A percentile compares a stretch with the other conserved stretches of the same genome.
Evolutionary conservation across 1,284 basidiomycete genomes (phyloP).

Genomic region (Trichosporon inkin): DNA sequence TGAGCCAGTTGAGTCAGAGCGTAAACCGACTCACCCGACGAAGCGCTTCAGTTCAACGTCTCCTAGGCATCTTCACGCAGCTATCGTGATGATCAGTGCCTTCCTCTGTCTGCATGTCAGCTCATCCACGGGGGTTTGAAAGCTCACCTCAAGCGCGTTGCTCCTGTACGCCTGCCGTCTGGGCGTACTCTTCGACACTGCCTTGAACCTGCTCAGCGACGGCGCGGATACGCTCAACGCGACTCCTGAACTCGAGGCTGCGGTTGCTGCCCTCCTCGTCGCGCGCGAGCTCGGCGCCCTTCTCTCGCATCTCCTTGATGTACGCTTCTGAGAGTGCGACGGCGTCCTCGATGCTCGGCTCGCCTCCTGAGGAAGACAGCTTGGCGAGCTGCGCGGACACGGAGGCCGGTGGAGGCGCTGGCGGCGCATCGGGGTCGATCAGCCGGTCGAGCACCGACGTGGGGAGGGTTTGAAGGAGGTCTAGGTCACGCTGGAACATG

Average conservation of each 20-base stretch:
- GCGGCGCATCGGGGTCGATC: slow-evolving; percentile 15
- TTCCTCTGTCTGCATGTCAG: too few species aligned
- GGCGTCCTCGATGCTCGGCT: neutral
- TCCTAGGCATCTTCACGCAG: too few species aligned
- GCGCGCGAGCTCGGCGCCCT: slow-evolving; percentile 6
- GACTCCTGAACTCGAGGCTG: neutral
- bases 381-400: slow-evolving; percentile 6
- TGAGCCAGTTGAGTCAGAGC: too few species aligned
- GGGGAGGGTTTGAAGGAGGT: slow-evolving; percentile 13
- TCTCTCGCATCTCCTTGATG: slow-evolving; percentile 17
- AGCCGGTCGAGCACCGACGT: slow-evolving; percentile 7
- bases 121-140: too few species aligned
- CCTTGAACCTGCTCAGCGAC: slow-evolving; percentile 11
- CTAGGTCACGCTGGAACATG: slow-evolving; percentile 14
- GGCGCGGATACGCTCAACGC: slow-evolving; percentile 10
- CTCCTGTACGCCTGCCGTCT: neutral
- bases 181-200: slow-evolving; percentile 14
- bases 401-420: neutral
- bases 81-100: too few species aligned
- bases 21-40: too few species aligned
- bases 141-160: neutral
- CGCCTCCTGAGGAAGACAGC: neutral
- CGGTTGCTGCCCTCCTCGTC: neutral
- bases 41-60: too few species aligned
- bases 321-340: slow-evolving; percentile 14